phyloP scores from a whole-genome alignment of 1,139 yeast genomes.

The Zygosaccharomyces pseudobailii region DNA sequence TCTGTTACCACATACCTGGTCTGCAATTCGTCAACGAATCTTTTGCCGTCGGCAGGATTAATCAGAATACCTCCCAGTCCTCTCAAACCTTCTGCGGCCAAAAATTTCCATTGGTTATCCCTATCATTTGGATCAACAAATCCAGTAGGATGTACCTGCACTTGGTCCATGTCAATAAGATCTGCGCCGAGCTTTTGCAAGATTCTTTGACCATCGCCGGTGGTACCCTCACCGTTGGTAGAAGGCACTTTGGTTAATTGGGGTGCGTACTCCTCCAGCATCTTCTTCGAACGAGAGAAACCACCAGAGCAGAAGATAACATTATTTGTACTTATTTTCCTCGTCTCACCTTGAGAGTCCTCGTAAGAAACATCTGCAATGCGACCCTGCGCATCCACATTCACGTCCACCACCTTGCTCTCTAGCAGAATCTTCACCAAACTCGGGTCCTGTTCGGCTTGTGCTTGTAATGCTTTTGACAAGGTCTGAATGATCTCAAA shows the following conservation, averaged over 20 bases:
- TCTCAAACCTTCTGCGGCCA: conserved; percentile 75
- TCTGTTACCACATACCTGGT: conserved; percentile 67
- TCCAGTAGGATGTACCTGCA: conserved; percentile 83
- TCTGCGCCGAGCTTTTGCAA: conserved; percentile 54
- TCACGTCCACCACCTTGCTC: conserved; percentile 52
- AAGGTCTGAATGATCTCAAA: conserved; percentile 68
- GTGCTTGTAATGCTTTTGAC: conserved; percentile 48
- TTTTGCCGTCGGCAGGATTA: conserved; percentile 50
- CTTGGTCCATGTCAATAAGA: conserved; percentile 68
- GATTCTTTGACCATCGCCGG: conserved; percentile 72
- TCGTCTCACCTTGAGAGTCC: conserved; percentile 31
- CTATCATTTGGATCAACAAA: conserved; percentile 61
- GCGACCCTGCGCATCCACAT: conserved; percentile 33
- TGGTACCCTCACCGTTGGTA: conserved; percentile 69
- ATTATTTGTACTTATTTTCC: conserved; percentile 32
- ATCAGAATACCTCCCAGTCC: conserved; percentile 74
- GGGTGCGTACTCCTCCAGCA: conserved; percentile 61
- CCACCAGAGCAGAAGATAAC: conserved; percentile 82
- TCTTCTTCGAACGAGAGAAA: conserved; percentile 40
- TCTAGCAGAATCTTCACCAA: conserved; percentile 50
- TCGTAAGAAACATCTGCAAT: conserved; percentile 50
- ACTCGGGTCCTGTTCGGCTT: conserved; percentile 47
- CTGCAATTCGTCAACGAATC: conserved; percentile 69
- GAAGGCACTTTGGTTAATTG: conserved; percentile 61
- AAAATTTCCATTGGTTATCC: conserved; percentile 50